Evolutionary conservation across 1,139 yeast genomes (phyloP).

Genomic region (Hemisphaericaspora xylanilytica): DNA sequence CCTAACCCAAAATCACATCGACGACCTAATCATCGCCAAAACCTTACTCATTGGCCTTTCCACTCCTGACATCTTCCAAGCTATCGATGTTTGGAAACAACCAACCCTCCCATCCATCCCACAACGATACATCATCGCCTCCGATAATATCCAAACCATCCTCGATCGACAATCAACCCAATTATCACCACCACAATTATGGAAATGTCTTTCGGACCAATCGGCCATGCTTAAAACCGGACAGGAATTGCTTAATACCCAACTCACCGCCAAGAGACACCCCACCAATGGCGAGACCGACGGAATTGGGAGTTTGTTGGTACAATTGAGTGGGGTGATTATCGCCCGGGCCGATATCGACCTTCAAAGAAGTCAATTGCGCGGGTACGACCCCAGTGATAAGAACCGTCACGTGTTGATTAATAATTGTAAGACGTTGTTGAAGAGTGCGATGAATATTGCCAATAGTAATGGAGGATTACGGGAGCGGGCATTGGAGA

Average conservation of each 20-base stretch:
- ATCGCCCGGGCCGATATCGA: slow-evolving; percentile 55
- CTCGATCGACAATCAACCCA: slow-evolving; percentile 29
- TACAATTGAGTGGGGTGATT: slow-evolving; percentile 41
- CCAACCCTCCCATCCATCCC: slow-evolving; percentile 24
- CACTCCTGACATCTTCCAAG: slow-evolving; percentile 15
- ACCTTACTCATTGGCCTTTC: slow-evolving; percentile 24
- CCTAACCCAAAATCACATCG: slow-evolving; percentile 21
- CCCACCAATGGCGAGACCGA: slow-evolving; percentile 19
- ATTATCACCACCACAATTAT: slow-evolving; percentile 13
- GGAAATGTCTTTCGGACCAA: slow-evolving; percentile 44
- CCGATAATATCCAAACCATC: slow-evolving; percentile 43
- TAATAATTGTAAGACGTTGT: slow-evolving; percentile 39
- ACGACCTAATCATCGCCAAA: slow-evolving; percentile 25
- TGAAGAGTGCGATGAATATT: slow-evolving; percentile 47
- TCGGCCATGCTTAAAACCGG: slow-evolving; percentile 37
- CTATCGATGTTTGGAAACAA: slow-evolving; percentile 27
- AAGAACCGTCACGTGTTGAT: slow-evolving; percentile 29
- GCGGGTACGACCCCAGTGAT: slow-evolving; percentile 26
- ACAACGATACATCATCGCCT: slow-evolving; percentile 39
- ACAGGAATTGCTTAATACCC: slow-evolving; percentile 29
- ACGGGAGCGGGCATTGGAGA: slow-evolving; percentile 47
- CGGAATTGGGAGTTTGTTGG: slow-evolving; percentile 35
- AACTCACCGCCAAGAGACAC: slow-evolving; percentile 18
- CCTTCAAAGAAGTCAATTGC: slow-evolving; percentile 43
- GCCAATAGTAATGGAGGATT: slow-evolving; percentile 51